Evolutionary conservation across 78 protist genomes (phyloP), one percentile per base, ranked within the genome.

Genomic region (Polysphondylium violaceum): DNA sequence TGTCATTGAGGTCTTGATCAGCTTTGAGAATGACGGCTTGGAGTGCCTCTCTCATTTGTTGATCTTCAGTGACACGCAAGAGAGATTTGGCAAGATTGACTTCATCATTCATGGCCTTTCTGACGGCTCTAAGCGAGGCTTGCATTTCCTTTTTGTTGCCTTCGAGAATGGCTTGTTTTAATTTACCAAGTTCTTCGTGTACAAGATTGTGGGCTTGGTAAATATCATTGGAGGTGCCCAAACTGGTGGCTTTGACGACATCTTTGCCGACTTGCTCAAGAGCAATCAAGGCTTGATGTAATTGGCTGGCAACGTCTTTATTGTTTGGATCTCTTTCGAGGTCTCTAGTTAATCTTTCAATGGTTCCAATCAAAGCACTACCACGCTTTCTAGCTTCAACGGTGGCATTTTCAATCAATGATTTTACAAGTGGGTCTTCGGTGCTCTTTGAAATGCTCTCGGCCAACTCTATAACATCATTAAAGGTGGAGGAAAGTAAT

Each of bases 1-100:
- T 23, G 5, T 25, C 31, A 12, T 67, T 40, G 14, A 83, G 23
- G 0, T 67, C 27, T 14, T 83, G 67, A 14, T 83, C 91, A 0
- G 79, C 91, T 25, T 83, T 69, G 36, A 83, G 55, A 25, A 83
- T 83, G 31, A 79, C 91, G 21, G 91, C 77, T 33, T 83, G 72
- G 17, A 83, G 17, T 1, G 77, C 91, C 11, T 83, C 79, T 38
- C 51, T 29, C 38, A 69, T 25, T 1, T 55, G 72, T 31, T 53
- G 78, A 33, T 83, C 91, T 2, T 83, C 79, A 0, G 91, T 83
- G 12, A 44, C 27, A 25, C 91, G 53, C 1, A 50, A 67, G 6
- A 83, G 55, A 2, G 91, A 67, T 40, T 44, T 36, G 1, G 91
- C 91, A 17, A 83, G 23, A 63, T 83, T 69, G 14, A 83, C 21